These are phyloP conservation scores for Sphaerosporella brunnea DNA, from an alignment of 495 filamentous ascomycete species.

Conservation along the genomic window DNA sequence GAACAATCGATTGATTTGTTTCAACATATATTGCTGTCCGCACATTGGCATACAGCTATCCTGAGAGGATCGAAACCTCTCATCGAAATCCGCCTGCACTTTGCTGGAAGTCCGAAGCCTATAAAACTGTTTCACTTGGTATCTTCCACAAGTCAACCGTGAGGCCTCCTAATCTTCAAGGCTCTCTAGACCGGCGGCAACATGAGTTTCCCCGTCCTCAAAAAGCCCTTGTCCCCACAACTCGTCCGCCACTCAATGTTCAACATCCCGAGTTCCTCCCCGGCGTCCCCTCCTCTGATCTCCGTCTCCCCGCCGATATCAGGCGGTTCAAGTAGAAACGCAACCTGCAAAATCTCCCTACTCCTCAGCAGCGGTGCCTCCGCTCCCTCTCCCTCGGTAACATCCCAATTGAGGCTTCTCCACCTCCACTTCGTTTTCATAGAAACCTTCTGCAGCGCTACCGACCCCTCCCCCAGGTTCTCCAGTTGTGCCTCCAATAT, in stretches of 20 bases:
- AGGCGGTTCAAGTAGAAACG: constrained; percentile 54
- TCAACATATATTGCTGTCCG: no score
- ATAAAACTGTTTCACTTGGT: no score
- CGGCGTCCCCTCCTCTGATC: constrained; percentile 39
- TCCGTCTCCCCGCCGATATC: constrained; percentile 23
- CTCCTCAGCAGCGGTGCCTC: constrained; percentile 51
- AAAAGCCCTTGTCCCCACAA: constrained; percentile 76
- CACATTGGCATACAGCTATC: no score
- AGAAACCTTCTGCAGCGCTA: constrained; percentile 41
- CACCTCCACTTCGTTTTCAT: constrained; percentile 33
- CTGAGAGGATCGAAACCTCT: no score
- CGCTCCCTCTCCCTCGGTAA: constrained; percentile 25
- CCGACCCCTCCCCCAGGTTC: constrained; percentile 59
- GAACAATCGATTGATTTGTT: no score
- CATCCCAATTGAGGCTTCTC: constrained; percentile 36
- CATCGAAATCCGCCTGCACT: no score
- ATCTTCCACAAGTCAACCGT: no score
- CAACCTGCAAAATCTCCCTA: constrained; percentile 78
- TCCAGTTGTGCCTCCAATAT: constrained; percentile 86
- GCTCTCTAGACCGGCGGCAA: neutral
- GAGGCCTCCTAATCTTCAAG: no score
- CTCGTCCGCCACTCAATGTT: constrained; percentile 72
- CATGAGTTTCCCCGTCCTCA: constrained; percentile 64
- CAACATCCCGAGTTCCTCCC: constrained; percentile 68
- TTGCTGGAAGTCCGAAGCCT: no score